Percentiles rank a stretch among this genome's conserved stretches.
Conservation (phyloP, 2,329 filamentous ascomycete genomes). For the Calonectria henricotiae region DNA sequence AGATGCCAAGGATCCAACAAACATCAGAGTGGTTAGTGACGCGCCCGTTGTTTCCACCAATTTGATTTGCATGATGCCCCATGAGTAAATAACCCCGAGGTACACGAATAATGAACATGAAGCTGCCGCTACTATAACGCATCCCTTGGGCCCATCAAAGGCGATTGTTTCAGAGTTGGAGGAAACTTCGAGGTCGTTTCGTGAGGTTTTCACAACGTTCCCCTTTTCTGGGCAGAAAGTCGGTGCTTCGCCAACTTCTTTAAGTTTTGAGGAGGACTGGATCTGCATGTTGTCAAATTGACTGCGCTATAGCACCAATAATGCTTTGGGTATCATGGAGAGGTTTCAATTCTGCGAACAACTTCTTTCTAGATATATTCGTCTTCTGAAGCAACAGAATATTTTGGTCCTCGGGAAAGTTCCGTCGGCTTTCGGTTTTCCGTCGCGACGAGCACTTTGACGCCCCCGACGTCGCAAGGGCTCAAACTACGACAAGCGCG, state of each 20-base stretch:
- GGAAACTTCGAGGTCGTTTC: not conserved
- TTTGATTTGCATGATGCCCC: conserved; percentile 54
- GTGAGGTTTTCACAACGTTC: conserved; percentile 28
- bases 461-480: not conserved
- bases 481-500: not conserved
- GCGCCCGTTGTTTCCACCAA: conserved; percentile 50
- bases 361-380: not conserved
- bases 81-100: conserved; percentile 55
- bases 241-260: not conserved
- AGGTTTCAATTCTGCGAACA: not conserved
- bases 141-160: conserved; percentile 42
- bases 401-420: not conserved
- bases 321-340: not conserved
- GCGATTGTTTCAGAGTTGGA: conserved; percentile 20
- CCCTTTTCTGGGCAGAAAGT: conserved; percentile 37
- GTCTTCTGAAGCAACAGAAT: not conserved
- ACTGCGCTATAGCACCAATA: not conserved
- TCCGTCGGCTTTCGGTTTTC: conserved; percentile 29
- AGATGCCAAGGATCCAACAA: conserved; percentile 53
- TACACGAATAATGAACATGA: conserved; percentile 52
- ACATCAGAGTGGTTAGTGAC: conserved; percentile 51
- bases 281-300: conserved; percentile 40
- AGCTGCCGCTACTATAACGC: conserved; percentile 44
- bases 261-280: not conserved
- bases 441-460: not conserved